Conservation (phyloP, 768 basidiomycete genomes). For the Trametes cubensis region DNA sequence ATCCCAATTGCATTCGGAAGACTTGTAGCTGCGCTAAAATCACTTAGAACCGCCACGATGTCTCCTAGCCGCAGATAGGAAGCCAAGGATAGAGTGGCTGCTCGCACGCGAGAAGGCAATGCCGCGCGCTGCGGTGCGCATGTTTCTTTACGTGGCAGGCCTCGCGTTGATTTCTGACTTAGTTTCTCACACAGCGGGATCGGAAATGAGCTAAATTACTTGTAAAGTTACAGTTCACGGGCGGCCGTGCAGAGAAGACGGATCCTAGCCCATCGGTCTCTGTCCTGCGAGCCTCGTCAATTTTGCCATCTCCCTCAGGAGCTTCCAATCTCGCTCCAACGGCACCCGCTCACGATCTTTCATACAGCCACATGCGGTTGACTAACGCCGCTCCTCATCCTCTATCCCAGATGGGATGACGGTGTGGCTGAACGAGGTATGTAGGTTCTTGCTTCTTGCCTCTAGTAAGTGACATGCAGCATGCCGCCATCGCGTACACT, state of each 20-base stretch:
- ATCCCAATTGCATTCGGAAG: constrained; percentile 1
- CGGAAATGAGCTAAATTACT: not conserved
- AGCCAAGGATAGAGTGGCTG: not conserved
- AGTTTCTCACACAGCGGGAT: not conserved
- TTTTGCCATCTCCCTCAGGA: not conserved
- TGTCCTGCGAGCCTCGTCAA: not conserved
- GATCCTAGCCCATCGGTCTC: not conserved
- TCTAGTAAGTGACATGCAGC: not conserved
- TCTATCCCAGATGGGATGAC: not conserved
- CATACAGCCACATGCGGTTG: not conserved
- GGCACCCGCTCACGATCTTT: not conserved
- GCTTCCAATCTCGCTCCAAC: constrained; percentile 7
- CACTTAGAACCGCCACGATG: constrained; percentile 8
- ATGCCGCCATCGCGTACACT: constrained; percentile 3
- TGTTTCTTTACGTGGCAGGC: constrained; percentile 9
- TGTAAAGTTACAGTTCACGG: not conserved
- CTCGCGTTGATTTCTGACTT: not conserved
- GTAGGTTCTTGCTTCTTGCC: too few relatives aligned
- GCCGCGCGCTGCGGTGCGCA: constrained; percentile 7
- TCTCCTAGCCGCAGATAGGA: constrained; percentile 2
- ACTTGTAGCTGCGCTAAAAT: not conserved
- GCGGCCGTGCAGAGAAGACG: not conserved
- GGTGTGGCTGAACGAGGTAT: too few relatives aligned
- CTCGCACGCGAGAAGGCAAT: constrained; percentile 14
- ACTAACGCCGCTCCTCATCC: not conserved